A percentile compares a stretch with the other conserved stretches of the same genome.
phyloP scores from a whole-genome alignment of 2,329 filamentous ascomycete species.

The Falciphora oryzae region DNA sequence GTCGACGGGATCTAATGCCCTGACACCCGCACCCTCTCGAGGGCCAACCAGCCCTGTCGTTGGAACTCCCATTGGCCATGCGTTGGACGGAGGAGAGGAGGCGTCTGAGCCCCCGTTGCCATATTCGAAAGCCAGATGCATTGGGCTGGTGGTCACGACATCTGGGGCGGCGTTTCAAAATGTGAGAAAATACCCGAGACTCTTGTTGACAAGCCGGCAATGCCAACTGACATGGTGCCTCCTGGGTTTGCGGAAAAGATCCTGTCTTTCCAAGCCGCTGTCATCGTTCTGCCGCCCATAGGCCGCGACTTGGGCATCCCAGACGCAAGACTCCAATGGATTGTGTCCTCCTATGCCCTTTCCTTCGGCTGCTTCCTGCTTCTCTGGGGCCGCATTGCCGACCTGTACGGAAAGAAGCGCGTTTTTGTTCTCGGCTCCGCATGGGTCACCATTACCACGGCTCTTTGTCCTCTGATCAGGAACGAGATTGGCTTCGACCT shows the following conservation, averaged over 20 bases:
- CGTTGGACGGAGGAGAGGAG: neutral
- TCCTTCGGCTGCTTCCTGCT: constrained; percentile 63
- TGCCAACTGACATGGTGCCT: neutral
- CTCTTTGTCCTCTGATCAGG: constrained; percentile 57
- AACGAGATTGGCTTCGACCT: constrained; percentile 64
- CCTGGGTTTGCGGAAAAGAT: constrained; percentile 12
- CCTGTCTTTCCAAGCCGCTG: constrained; percentile 50
- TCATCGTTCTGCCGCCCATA: constrained; percentile 60
- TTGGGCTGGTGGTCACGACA: constrained; percentile 48
- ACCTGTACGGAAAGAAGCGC: constrained; percentile 59
- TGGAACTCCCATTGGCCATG: neutral
- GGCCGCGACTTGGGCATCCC: constrained; percentile 51
- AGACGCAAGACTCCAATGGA: constrained; percentile 56
- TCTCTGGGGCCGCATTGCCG: constrained; percentile 61
- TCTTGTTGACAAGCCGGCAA: neutral
- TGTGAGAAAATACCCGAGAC: constrained; percentile 23
- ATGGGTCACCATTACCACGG: constrained; percentile 54
- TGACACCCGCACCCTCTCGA: neutral
- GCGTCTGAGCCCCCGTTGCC: constrained; percentile 12
- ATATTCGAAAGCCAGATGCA: constrained; percentile 43
- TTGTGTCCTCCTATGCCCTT: constrained; percentile 60
- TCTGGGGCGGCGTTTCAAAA: constrained; percentile 53
- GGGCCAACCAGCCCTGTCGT: neutral
- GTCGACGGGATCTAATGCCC: no score
- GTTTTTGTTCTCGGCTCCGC: constrained; percentile 60